Base-by-base conservation (phyloP, 1,284 basidiomycete genomes). In the Cryptococcus jaspeensis region DNA sequence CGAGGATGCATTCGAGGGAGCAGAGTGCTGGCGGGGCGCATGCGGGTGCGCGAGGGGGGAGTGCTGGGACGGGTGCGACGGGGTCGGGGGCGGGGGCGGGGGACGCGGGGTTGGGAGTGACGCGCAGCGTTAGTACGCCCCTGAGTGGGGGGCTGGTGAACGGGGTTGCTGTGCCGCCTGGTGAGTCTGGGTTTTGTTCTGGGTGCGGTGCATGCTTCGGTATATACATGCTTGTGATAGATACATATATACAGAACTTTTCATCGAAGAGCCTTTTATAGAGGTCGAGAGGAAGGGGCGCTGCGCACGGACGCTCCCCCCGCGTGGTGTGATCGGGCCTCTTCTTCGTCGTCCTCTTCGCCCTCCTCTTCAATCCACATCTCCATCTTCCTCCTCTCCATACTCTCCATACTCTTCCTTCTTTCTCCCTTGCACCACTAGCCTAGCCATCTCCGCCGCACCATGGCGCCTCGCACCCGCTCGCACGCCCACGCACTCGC, bases 121-220 rank as follows among this genome's bases (percentile, higher is more conserved):
- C 66, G 22, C 63, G 73, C 42, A 74, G 69, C 58, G 58, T 71
- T 20, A 71, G 67, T 38, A 70, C 71, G 16, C 72, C 74, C 1
- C 28, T 54, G 6, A 55, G n/a, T n/a, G n/a, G n/a, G n/a, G n/a
- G n/a, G n/a, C n/a, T n/a, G n/a, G n/a, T n/a, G n/a, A 43, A 45
- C 20, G 52, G 43, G 25, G 43, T 55, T 36, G 51, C 28, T 32
- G 28, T 32, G 28, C 28, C 28, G 28, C 28, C 28, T 32, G 28
- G 28, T 32, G 28, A 32, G 28, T 32, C n/a, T n/a, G n/a, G n/a
- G n/a, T 32, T 9, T 32, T 32, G 28, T 32, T 32, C 28, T 9
- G 28, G 28, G 28, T 9, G 28, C 9, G 28, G 28, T 32, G 28
- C 28, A 32, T 32, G 28, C 28, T 32, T 4, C 9, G 28, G 5